Evolutionary conservation across 768 basidiomycete genomes (phyloP).

Genomic region (Leccinum rimulosum): DNA sequence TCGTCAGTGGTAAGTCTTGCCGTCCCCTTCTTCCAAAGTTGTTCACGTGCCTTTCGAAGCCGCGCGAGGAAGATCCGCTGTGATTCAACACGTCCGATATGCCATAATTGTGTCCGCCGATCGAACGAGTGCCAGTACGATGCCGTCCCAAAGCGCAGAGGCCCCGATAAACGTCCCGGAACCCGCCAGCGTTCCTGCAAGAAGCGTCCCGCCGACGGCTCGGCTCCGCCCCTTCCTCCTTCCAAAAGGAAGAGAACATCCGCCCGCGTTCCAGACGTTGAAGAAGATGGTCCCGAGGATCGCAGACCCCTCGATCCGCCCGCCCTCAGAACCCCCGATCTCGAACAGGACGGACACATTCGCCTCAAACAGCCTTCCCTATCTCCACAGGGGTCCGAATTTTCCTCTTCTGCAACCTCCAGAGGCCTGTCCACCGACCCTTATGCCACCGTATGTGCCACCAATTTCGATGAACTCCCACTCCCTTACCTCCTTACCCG

Average conservation of each 20-base stretch:
- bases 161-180: slow-evolving; percentile 84
- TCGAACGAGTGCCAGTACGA: slow-evolving; percentile 80
- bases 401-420: slow-evolving; percentile 28
- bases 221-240: slow-evolving; percentile 48
- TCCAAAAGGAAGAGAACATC: slow-evolving; percentile 52
- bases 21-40: slow-evolving; percentile 26
- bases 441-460: slow-evolving; percentile 26
- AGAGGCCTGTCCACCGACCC: slow-evolving; percentile 28
- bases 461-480: not conserved
- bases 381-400: slow-evolving; percentile 30
- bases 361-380: slow-evolving; percentile 32
- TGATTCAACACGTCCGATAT: slow-evolving; percentile 77
- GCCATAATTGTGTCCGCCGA: slow-evolving; percentile 79
- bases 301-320: slow-evolving; percentile 29
- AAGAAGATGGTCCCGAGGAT: slow-evolving; percentile 26
- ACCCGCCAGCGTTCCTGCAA: slow-evolving; percentile 83
- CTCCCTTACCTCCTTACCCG: slow-evolving; percentile 5
- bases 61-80: slow-evolving; percentile 84
- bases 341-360: slow-evolving; percentile 23
- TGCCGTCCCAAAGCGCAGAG: slow-evolving; percentile 74
- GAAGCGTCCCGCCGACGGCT: slow-evolving; percentile 62
- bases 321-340: slow-evolving; percentile 25
- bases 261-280: slow-evolving; percentile 32
- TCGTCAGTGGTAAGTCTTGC: slow-evolving; percentile 67
- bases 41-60: slow-evolving; percentile 45